Evolutionary conservation across 2,329 filamentous ascomycete genomes (phyloP).

Genomic region (Fusarium aywerte): DNA sequence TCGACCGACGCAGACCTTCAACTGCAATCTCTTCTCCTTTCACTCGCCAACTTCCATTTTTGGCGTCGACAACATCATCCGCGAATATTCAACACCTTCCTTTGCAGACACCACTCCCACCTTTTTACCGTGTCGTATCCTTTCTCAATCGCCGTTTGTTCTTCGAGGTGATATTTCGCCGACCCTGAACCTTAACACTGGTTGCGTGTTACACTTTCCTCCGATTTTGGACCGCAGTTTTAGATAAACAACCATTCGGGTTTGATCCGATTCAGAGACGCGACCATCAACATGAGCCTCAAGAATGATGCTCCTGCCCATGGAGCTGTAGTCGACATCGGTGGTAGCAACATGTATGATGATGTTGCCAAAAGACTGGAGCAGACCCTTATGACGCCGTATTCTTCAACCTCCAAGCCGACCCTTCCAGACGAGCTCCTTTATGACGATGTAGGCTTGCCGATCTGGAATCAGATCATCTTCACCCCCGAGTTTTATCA

Average conservation of each 20-base stretch:
- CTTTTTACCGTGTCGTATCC: conserved; percentile 10
- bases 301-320: conserved; percentile 39
- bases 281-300: conserved; percentile 24
- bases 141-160: not conserved
- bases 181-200: conserved; percentile 8
- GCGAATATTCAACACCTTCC: not conserved
- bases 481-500: conserved; percentile 55
- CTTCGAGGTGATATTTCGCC: not conserved
- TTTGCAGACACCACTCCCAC: conserved; percentile 2
- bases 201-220: conserved; percentile 16
- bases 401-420: conserved; percentile 41
- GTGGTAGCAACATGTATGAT: conserved; percentile 50
- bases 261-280: conserved; percentile 1
- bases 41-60: conserved; percentile 22
- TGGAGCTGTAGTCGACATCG: conserved; percentile 54
- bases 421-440: conserved; percentile 55
- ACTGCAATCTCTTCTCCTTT: conserved; percentile 29
- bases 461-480: conserved; percentile 57
- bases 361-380: conserved; percentile 46
- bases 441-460: conserved; percentile 53
- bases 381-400: conserved; percentile 41
- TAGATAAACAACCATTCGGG: conserved; percentile 3
- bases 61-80: not conserved
- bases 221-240: not conserved
- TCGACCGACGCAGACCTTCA: conserved; percentile 35